Evolutionary conservation across 2,329 filamentous ascomycete species (phyloP).

Genomic region (Alternaria panax): DNA sequence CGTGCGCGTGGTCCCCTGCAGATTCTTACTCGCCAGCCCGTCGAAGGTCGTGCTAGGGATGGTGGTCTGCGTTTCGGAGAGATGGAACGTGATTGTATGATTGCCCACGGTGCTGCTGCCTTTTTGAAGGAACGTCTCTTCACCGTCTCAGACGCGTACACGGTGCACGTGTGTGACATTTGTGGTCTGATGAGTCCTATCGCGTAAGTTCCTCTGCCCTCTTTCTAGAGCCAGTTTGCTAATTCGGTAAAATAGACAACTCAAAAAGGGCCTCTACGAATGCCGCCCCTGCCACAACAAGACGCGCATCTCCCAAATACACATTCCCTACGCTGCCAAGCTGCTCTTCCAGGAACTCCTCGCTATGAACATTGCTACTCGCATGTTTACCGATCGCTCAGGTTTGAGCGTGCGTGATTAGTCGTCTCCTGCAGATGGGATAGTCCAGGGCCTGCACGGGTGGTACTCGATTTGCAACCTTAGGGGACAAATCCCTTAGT

Average conservation of each 20-base stretch:
- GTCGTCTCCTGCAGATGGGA: neutral
- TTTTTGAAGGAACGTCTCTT: slow-evolving; percentile 98
- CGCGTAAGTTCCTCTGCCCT: slow-evolving; percentile 75
- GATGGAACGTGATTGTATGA: slow-evolving; percentile 99
- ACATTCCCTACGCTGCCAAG: slow-evolving; percentile 98
- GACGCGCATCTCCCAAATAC: slow-evolving; percentile 96
- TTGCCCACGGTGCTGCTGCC: slow-evolving; percentile 95
- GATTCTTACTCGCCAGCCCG: slow-evolving; percentile 95
- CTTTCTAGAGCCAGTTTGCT: slow-evolving; percentile 13
- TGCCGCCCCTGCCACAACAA: slow-evolving; percentile 99
- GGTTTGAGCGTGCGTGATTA: slow-evolving; percentile 71
- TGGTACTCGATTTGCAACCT: neutral
- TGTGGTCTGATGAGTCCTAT: slow-evolving; percentile 99
- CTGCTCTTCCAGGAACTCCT: slow-evolving; percentile 97
- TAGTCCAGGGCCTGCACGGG: neutral
- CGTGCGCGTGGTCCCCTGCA: slow-evolving; percentile 95
- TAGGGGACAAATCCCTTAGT: neutral
- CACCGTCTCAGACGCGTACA: slow-evolving; percentile 96
- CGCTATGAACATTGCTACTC: slow-evolving; percentile 96
- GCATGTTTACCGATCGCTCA: slow-evolving; percentile 92
- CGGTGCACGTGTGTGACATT: slow-evolving; percentile 98
- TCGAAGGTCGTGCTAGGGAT: slow-evolving; percentile 97
- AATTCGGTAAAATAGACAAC: slow-evolving; percentile 66
- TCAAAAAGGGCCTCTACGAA: slow-evolving; percentile 95
- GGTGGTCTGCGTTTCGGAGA: slow-evolving; percentile 99